Conservation (phyloP, 306 rosid genomes). For the Fragaria iinumae region DNA sequence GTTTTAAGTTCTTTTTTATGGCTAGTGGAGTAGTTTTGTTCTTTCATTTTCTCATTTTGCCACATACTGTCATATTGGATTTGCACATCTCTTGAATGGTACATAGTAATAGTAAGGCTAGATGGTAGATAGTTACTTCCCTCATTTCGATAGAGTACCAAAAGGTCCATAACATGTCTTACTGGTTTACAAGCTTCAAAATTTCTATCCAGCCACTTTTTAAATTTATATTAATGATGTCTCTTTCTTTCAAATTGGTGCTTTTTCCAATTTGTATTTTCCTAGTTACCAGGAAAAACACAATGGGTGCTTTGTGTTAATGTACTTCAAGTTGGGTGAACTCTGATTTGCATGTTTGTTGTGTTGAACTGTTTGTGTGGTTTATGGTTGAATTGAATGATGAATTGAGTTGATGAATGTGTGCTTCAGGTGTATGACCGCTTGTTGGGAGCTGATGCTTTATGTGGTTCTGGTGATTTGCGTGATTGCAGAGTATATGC, state of each 20-base stretch:
- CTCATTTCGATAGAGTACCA: background rate
- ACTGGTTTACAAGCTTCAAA: background rate
- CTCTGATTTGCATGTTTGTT: conserved; percentile 35
- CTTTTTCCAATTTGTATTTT: background rate
- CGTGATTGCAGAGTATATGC: conserved; percentile 86
- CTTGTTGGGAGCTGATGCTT: conserved; percentile 97
- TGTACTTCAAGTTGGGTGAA: conserved; percentile 6
- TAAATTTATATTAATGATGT: background rate
- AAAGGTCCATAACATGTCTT: background rate
- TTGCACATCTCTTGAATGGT: background rate
- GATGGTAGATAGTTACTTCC: background rate
- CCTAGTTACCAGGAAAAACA: background rate
- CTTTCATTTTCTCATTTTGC: background rate
- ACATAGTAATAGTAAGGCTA: background rate
- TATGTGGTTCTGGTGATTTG: conserved; percentile 92
- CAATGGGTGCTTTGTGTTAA: background rate
- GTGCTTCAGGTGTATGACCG: conserved; percentile 89
- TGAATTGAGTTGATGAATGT: conserved; percentile 83
- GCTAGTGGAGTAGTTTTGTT: background rate
- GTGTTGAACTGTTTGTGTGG: conserved; percentile 24
- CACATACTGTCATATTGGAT: background rate
- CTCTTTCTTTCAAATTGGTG: background rate
- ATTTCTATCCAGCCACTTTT: background rate
- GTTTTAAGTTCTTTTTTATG: background rate
- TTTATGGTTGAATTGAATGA: conserved; percentile 43